Conservation (phyloP, 1,139 yeast species). For the Kluyveromyces sp. region DNA sequence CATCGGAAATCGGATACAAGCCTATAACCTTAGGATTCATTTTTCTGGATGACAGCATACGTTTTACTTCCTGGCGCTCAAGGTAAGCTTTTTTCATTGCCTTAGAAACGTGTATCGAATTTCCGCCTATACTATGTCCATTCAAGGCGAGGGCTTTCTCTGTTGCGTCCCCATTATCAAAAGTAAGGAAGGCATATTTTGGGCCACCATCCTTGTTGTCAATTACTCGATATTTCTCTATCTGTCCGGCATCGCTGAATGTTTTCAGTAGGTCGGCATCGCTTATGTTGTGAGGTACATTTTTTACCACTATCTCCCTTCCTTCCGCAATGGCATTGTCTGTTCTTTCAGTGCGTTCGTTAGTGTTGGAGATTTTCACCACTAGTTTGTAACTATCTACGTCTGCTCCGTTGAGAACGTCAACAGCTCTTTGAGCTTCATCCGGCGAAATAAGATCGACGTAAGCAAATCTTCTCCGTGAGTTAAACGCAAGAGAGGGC, state of each 20-base stretch:
- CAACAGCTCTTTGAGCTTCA: constrained; percentile 45
- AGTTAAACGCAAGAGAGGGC: constrained; percentile 55
- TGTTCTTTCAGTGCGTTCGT: constrained; percentile 33
- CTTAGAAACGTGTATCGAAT: constrained; percentile 40
- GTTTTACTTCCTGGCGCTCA: constrained; percentile 29
- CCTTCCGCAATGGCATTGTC: constrained; percentile 43
- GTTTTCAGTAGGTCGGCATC: constrained; percentile 29
- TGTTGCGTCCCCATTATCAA: constrained; percentile 36
- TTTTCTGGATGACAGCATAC: constrained; percentile 23
- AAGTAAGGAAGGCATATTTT: constrained; percentile 49
- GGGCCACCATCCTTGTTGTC: constrained; percentile 4
- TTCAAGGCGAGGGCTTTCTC: constrained; percentile 38
- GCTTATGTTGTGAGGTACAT: constrained; percentile 41
- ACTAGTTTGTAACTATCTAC: constrained; percentile 36
- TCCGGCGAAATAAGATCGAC: constrained; percentile 47
- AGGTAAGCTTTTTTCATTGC: constrained; percentile 36
- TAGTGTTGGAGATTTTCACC: constrained; percentile 56
- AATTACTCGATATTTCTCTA: constrained; percentile 42
- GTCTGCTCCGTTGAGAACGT: constrained; percentile 37
- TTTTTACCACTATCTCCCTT: constrained; percentile 48
- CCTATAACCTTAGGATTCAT: constrained; percentile 38
- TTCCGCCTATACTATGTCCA: constrained; percentile 35
- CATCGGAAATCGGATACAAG: constrained; percentile 41
- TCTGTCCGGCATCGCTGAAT: constrained; percentile 40
- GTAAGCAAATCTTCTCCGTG: constrained; percentile 68